Evolutionary conservation across 345 rosid genomes (phyloP), one percentile per base, ranked within the genome.

Genomic region (Punica granatum): DNA sequence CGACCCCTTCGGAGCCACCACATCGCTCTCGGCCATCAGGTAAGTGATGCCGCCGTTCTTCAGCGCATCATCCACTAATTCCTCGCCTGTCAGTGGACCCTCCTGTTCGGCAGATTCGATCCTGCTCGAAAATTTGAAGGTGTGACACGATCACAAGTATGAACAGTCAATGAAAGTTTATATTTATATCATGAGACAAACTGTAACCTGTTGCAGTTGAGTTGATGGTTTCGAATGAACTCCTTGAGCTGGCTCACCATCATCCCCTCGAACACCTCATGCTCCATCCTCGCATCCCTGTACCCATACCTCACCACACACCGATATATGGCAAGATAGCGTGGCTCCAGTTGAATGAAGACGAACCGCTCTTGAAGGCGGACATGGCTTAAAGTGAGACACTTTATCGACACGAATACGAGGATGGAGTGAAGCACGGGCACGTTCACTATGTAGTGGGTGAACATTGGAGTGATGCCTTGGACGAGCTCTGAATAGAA

Each of bases 291-390:
- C 4, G 74, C 59, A 48, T 77, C 77, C 14, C 7, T 64, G 59
- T 77, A 77, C 5, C 79, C 79, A 30, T 80, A 75, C 51, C 83
- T 68, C 32, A 66, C 83, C 6, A 79, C 41, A 30, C 83, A 79
- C 9, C 65, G 70, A 31, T 73, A 79, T 3, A 76, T 65, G 46
- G 33, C 54, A 30, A 63, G 46, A n/a, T 71, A 71, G 0, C 39
- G 19, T 1, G 70, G 64, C 14, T 63, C 67, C 7, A 71, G 71
- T 4, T 75, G 18, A 44, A 51, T 70, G 54, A 76, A 79, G 63
- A 76, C 31, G 60, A 73, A 70, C 31, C 80, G 64, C 34, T 79
- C 76, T 9, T 67, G 69, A 0, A 32, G 36, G 11, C 68, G 54
- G 3, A 79, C 76, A 63, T 66, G 70, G 48, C 61, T 71, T 12